Percentiles rank a stretch among this genome's conserved stretches.
These are phyloP conservation scores for Sporobolomyces pararoseus DNA, from an alignment of 768 basidiomycete genomes.

Conservation along the genomic window DNA sequence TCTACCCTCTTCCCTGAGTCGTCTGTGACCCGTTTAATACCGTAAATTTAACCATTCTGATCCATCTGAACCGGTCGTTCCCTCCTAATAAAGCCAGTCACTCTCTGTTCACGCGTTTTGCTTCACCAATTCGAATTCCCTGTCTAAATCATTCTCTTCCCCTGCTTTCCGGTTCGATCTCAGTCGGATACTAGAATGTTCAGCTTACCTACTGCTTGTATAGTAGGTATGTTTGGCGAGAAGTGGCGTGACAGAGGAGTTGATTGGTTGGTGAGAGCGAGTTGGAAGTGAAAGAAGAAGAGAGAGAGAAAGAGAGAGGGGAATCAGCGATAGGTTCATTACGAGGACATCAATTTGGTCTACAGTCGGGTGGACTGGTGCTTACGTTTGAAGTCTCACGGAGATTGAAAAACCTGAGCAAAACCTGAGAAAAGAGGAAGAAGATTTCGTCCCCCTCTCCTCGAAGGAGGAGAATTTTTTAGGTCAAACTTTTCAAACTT, in stretches of 20 bases:
- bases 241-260: conserved; percentile 1
- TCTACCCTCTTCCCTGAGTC: neutral
- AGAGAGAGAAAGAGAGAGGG: neutral
- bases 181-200: neutral
- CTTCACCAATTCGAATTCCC: neutral
- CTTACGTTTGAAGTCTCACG: conserved; percentile 21
- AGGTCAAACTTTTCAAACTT: no score
- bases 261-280: no score
- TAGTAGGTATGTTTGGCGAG: neutral
- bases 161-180: neutral
- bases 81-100: neutral
- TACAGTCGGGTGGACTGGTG: neutral
- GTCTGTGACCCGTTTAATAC: neutral
- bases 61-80: neutral
- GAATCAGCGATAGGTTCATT: no score
- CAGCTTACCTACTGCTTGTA: conserved; percentile 15
- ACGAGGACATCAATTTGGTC: neutral
- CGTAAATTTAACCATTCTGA: neutral
- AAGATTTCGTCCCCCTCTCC: neutral
- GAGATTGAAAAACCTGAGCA: conserved; percentile 11
- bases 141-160: neutral
- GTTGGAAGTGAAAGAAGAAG: no score
- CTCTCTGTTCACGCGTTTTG: neutral
- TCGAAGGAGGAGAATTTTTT: neutral
- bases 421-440: neutral